Percentiles rank a stretch among this genome's conserved stretches.
phyloP scores from a whole-genome alignment of 371 early-diverging fungal species.

The Apophysomyces elegans region DNA sequence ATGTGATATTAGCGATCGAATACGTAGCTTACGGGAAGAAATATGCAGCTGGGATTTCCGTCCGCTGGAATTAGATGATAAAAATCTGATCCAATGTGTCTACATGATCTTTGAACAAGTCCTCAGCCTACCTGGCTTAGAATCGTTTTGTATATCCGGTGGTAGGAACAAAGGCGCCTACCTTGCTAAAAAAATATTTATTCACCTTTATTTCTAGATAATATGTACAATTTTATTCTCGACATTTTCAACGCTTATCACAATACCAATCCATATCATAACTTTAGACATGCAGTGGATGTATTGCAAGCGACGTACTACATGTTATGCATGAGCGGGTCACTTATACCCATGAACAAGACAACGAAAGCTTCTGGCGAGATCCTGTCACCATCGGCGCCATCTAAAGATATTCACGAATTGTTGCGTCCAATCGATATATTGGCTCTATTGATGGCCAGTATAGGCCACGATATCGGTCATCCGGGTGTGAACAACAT shows the following conservation, averaged over 20 bases:
- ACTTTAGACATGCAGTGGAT: constrained; percentile 87
- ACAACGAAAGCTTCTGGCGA: neutral
- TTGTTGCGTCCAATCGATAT: constrained; percentile 71
- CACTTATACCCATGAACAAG: constrained; percentile 44
- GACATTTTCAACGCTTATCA: constrained; percentile 73
- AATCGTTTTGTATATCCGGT: constrained; percentile 44
- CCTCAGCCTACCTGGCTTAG: constrained; percentile 56
- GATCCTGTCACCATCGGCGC: neutral
- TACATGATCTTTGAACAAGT: constrained; percentile 63
- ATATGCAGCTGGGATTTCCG: constrained; percentile 68
- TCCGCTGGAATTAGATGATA: constrained; percentile 58
- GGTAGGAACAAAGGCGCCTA: constrained; percentile 29
- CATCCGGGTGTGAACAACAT: constrained; percentile 88
- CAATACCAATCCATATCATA: constrained; percentile 81
- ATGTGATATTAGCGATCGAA: constrained; percentile 31
- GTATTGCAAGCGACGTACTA: constrained; percentile 83
- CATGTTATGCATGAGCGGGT: constrained; percentile 70
- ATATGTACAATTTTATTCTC: constrained; percentile 65
- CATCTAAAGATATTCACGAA: constrained; percentile 36
- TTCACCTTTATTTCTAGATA: constrained; percentile 35
- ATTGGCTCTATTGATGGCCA: constrained; percentile 78
- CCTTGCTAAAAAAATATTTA: neutral
- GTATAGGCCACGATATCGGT: constrained; percentile 85
- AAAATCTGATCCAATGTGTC: constrained; percentile 62
- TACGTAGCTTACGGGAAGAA: constrained; percentile 34